Conservation (phyloP, 495 filamentous ascomycete genomes). For the Aspergillus biplanus region DNA sequence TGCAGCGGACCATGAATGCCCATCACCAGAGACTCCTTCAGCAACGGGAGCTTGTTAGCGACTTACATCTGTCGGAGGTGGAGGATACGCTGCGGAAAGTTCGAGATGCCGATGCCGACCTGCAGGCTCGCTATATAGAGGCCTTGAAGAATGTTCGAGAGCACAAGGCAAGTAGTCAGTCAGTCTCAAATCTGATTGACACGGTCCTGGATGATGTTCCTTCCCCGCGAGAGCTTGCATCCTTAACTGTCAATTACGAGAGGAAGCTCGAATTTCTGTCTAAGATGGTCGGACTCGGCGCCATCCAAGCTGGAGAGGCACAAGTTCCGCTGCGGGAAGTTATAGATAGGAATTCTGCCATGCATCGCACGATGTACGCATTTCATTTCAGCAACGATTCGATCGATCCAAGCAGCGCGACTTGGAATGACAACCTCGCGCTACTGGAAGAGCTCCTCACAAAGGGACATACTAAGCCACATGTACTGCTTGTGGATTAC, state of each 20-base stretch:
- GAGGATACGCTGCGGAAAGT: neutral
- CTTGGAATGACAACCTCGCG: slow-evolving; percentile 4
- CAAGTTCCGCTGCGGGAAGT: neutral
- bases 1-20: slow-evolving; percentile 8
- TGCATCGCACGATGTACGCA: neutral
- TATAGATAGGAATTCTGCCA: neutral
- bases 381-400: slow-evolving; percentile 3
- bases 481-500: slow-evolving; percentile 4
- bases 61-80: slow-evolving; percentile 4
- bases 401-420: neutral
- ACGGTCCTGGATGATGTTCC: neutral
- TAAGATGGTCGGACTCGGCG: slow-evolving; percentile 3
- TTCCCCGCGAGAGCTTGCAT: neutral
- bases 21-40: neutral
- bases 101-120: neutral
- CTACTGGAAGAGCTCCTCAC: slow-evolving; percentile 5
- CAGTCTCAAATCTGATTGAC: slow-evolving; percentile 1
- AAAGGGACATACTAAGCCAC: neutral
- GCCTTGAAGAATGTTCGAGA: neutral
- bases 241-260: neutral
- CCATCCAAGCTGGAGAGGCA: neutral
- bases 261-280: slow-evolving; percentile 9
- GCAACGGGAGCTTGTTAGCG: neutral
- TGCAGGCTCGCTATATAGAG: neutral
- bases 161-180: slow-evolving; percentile 5